Base-by-base conservation (phyloP, 1,284 basidiomycete species). In the Gymnopus androsaceus region DNA sequence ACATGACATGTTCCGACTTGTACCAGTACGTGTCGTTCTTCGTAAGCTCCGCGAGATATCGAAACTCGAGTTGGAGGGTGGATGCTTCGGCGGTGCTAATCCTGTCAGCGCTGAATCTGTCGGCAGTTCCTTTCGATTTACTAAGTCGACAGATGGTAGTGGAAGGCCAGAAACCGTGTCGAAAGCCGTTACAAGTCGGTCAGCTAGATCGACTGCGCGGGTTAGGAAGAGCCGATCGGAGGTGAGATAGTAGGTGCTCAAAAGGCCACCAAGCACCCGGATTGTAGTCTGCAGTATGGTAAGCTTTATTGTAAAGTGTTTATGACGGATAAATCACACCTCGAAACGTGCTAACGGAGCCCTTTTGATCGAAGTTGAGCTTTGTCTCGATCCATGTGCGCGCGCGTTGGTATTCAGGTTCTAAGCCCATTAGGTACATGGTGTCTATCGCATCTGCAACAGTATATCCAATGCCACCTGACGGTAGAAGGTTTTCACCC, bases 11-110 rank as follows among this genome's bases (percentile, higher is more conserved):
- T 66, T 90, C 88, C 0, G 78, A 86, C 49, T 81, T 79, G 46
- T 74, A 71, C 88, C 88, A 90, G 67, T 87, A 91, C 1, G 71
- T 68, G 15, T 75, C 71, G 56, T 90, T 79, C 4, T 81, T 83
- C 0, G 83, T 86, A 31, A 90, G 64, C 59, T 84, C 72, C 33
- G 81, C 80, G 3, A 91, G 75, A 64, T 90, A 90, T 67, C 83
- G 84, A 70, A 91, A 81, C 69, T 88, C 87, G 33, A 90, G 75
- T 67, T 88, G 85, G 14, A 86, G 67, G 3, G 82, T 85, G 2
- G 81, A 78, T 1, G 80, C 83, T 67, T 89, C 87, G 0, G 88
- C 87, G 0, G 88, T 80, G 64, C 81, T 84, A 54, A 83, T 78
- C 12, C 82, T 70, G 9, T 81, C 81, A 4, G 75, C 66, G 64